Evolutionary conservation across 169 alveolate genomes (phyloP).

Genomic region (Cryptosporidium parvum): DNA sequence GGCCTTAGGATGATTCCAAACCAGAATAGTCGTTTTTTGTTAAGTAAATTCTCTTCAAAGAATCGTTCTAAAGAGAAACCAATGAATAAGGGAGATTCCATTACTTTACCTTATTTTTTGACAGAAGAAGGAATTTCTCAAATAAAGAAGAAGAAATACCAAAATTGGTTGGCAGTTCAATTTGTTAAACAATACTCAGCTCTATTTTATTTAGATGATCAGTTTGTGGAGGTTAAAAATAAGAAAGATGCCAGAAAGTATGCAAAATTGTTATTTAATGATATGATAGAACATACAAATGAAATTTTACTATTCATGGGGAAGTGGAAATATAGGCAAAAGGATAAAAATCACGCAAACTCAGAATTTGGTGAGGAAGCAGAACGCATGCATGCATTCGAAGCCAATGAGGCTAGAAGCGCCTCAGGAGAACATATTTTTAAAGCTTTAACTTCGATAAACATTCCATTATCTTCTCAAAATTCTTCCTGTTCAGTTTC

Average conservation of each 20-base stretch:
- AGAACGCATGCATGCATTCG: conserved; percentile 26
- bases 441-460: not conserved
- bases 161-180: conserved; percentile 73
- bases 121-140: conserved; percentile 73
- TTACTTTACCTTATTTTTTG: conserved; percentile 53
- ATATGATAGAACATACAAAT: conserved; percentile 52
- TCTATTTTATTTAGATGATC: conserved; percentile 39
- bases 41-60: conserved; percentile 27
- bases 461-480: not conserved
- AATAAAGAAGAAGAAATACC: conserved; percentile 65
- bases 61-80: conserved; percentile 42
- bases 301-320: conserved; percentile 64
- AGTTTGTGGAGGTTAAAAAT: conserved; percentile 52
- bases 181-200: conserved; percentile 69
- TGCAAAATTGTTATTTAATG: conserved; percentile 61
- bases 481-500: conserved; percentile 19
- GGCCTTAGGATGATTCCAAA: conserved; percentile 36
- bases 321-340: conserved; percentile 55
- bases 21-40: conserved; percentile 2
- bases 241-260: conserved; percentile 71
- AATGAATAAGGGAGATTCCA: conserved; percentile 70
- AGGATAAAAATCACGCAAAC: not conserved
- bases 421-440: conserved; percentile 27
- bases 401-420: conserved; percentile 15
- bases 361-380: not conserved